Conservation (phyloP, 345 rosid genomes). For the Linum usitatissimum region DNA sequence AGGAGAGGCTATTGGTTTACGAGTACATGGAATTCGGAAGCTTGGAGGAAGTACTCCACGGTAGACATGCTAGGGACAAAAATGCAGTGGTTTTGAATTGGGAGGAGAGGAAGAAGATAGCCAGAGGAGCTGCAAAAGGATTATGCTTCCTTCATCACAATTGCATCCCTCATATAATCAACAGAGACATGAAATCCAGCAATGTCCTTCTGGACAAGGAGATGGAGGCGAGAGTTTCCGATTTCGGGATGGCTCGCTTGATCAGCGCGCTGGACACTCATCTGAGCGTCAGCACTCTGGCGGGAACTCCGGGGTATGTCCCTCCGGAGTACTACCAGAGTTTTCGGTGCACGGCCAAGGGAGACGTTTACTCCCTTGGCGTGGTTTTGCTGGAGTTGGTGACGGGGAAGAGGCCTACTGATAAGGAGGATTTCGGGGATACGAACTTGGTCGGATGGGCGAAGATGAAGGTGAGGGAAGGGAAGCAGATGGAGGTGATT, state of each 20-base stretch:
- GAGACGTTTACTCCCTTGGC: constrained; percentile 88
- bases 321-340: constrained; percentile 97
- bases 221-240: constrained; percentile 89
- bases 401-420: constrained; percentile 84
- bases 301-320: constrained; percentile 94
- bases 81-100: constrained; percentile 35
- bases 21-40: constrained; percentile 92
- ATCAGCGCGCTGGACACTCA: constrained; percentile 95
- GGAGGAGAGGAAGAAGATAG: constrained; percentile 85
- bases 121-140: constrained; percentile 89
- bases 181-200: constrained; percentile 93
- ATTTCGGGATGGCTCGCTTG: constrained; percentile 96
- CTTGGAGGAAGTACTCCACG: constrained; percentile 87
- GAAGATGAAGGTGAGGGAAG: constrained; percentile 76
- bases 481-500: constrained; percentile 84
- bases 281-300: constrained; percentile 86
- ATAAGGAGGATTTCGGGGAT: constrained; percentile 97
- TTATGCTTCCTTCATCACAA: constrained; percentile 91
- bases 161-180: constrained; percentile 92
- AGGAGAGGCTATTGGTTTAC: constrained; percentile 85
- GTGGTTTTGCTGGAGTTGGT: constrained; percentile 81
- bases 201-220: constrained; percentile 84
- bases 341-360: constrained; percentile 88
- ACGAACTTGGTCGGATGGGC: constrained; percentile 95
- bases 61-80: constrained; percentile 43